These are phyloP conservation scores for Phialophora verrucosa DNA, from an alignment of 2,329 filamentous ascomycete species.

Conservation along the genomic window DNA sequence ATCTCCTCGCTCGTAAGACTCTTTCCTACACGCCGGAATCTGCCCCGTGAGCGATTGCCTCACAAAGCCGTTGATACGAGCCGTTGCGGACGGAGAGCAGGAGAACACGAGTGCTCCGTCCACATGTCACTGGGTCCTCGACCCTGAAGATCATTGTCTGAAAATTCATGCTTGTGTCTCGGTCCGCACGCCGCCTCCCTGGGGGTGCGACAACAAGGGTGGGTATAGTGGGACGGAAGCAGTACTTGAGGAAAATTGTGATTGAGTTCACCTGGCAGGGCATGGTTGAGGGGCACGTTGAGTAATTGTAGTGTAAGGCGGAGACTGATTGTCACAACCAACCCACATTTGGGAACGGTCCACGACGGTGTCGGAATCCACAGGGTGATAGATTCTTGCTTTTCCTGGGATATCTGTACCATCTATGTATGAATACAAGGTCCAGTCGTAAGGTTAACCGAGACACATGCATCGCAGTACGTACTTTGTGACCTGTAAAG, in stretches of 20 bases:
- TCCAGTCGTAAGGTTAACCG: background rate
- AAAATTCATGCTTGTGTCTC: background rate
- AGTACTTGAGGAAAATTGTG: background rate
- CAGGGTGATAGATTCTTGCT: background rate
- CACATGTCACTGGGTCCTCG: background rate
- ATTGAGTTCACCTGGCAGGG: background rate
- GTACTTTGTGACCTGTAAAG: too few relatives aligned
- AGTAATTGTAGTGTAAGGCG: background rate
- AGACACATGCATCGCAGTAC: background rate
- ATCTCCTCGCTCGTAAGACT: background rate
- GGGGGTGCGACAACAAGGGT: background rate
- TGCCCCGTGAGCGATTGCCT: background rate
- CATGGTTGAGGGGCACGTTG: background rate
- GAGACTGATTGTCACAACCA: background rate
- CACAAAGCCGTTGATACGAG: background rate
- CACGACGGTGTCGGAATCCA: too few relatives aligned
- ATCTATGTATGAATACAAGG: too few relatives aligned
- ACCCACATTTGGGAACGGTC: background rate
- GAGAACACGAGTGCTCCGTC: background rate
- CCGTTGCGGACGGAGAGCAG: background rate
- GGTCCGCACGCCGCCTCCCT: background rate
- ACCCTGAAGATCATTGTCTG: background rate
- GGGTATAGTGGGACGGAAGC: background rate
- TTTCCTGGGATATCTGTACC: too few relatives aligned
- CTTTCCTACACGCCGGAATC: background rate